Conservation (phyloP, 106 monocot genomes). For the Dioscorea dumetorum region DNA sequence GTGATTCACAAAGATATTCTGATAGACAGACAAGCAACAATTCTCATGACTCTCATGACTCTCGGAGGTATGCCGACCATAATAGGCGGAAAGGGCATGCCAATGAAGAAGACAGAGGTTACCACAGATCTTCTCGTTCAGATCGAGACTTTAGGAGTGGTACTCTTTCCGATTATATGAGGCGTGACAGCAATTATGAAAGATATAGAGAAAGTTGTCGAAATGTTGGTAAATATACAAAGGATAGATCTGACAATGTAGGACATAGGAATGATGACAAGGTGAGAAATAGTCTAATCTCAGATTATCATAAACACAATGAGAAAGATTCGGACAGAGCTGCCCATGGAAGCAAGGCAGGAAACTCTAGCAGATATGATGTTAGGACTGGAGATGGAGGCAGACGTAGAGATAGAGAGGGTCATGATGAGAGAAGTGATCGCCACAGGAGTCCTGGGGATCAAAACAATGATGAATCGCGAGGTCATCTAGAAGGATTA, state of each 20-base stretch:
- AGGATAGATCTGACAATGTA: slow-evolving; percentile 25
- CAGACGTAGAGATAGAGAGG: slow-evolving; percentile 31
- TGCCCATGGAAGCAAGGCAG: slow-evolving; percentile 8
- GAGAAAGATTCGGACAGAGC: slow-evolving; percentile 26
- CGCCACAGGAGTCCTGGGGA: slow-evolving; percentile 29
- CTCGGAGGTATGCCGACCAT: slow-evolving; percentile 30
- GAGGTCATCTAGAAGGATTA: slow-evolving; percentile 14
- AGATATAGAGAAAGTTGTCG: slow-evolving; percentile 28
- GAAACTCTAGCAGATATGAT: slow-evolving; percentile 10
- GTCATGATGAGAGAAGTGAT: slow-evolving; percentile 37
- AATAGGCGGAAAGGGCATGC: slow-evolving; percentile 25
- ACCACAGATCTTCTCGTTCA: slow-evolving; percentile 25
- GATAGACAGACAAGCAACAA: slow-evolving; percentile 18
- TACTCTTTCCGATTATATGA: slow-evolving; percentile 25
- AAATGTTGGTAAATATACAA: slow-evolving; percentile 25
- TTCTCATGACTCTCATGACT: slow-evolving; percentile 28
- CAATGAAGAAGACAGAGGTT: slow-evolving; percentile 40
- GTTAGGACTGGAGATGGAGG: slow-evolving; percentile 17
- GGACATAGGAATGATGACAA: slow-evolving; percentile 25
- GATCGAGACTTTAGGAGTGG: slow-evolving; percentile 35
- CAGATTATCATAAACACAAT: slow-evolving; percentile 17
- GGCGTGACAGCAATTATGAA: slow-evolving; percentile 20
- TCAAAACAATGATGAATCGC: slow-evolving; percentile 31
- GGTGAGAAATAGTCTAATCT: slow-evolving; percentile 7
- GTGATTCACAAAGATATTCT: slow-evolving; percentile 29